phyloP scores from a whole-genome alignment of 1,284 basidiomycete genomes.

The Puccinia polysora region DNA sequence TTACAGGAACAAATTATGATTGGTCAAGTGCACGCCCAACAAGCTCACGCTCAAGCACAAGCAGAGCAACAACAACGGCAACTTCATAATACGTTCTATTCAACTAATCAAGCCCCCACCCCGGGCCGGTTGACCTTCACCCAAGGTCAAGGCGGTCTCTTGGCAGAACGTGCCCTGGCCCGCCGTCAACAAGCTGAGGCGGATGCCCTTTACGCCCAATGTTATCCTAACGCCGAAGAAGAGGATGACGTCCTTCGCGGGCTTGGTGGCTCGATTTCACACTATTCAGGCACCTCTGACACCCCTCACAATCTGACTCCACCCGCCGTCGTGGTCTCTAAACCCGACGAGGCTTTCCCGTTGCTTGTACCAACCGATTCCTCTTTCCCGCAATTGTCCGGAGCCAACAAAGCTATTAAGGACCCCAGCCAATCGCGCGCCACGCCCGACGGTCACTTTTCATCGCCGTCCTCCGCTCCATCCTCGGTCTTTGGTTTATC shows the following conservation, averaged over 20 bases:
- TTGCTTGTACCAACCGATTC: constrained; percentile 1
- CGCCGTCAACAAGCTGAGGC: constrained; percentile 34
- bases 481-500: background rate
- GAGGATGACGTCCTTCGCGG: constrained; percentile 33
- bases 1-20: constrained; percentile 43
- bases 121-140: constrained; percentile 28
- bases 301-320: constrained; percentile 13
- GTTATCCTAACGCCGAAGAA: constrained; percentile 31
- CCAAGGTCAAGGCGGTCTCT: constrained; percentile 19
- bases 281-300: constrained; percentile 9
- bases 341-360: constrained; percentile 33
- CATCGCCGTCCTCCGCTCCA: background rate
- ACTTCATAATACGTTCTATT: constrained; percentile 19
- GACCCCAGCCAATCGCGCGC: background rate
- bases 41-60: constrained; percentile 42
- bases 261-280: background rate
- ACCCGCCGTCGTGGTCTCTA: constrained; percentile 29
- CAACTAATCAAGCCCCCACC: constrained; percentile 2
- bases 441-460: background rate
- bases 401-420: background rate
- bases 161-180: constrained; percentile 31
- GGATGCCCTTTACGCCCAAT: constrained; percentile 26
- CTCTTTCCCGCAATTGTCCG: background rate
- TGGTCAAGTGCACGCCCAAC: constrained; percentile 36
- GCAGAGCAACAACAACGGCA: constrained; percentile 26